Percentiles rank a stretch among this genome's conserved stretches.
Evolutionary conservation across 2,329 filamentous ascomycete genomes (phyloP).

Genomic region (Aspergillus viridinutans): DNA sequence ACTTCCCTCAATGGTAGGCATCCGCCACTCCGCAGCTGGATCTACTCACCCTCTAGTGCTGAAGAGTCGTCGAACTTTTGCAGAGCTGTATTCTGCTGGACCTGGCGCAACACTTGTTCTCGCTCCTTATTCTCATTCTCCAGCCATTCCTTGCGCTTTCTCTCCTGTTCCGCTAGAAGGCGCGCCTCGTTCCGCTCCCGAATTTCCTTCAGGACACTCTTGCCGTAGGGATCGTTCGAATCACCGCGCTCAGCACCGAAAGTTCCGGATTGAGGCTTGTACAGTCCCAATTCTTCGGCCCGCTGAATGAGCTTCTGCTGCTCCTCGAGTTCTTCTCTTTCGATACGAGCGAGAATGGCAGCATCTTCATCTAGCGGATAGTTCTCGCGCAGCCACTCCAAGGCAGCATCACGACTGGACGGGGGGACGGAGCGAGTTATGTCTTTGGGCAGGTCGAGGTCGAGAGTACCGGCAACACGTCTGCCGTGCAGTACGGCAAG

Average conservation of each 20-base stretch:
- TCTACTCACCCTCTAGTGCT: slow-evolving; percentile 32
- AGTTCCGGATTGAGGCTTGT: slow-evolving; percentile 42
- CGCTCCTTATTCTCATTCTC: slow-evolving; percentile 45
- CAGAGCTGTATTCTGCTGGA: slow-evolving; percentile 33
- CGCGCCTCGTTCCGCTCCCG: slow-evolving; percentile 38
- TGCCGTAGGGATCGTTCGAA: slow-evolving; percentile 40
- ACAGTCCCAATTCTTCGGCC: slow-evolving; percentile 39
- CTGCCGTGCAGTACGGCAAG: slow-evolving; percentile 41
- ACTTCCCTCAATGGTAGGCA: not conserved
- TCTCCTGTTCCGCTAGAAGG: slow-evolving; percentile 42
- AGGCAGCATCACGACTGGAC: slow-evolving; percentile 31
- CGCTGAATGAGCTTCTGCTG: slow-evolving; percentile 34
- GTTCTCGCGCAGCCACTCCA: slow-evolving; percentile 40
- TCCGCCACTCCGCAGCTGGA: not conserved
- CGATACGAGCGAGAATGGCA: slow-evolving; percentile 44
- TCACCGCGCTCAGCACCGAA: slow-evolving; percentile 40
- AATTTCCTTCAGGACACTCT: slow-evolving; percentile 39
- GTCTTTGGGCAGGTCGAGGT: slow-evolving; percentile 40
- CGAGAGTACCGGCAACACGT: slow-evolving; percentile 42
- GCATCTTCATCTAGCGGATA: slow-evolving; percentile 47
- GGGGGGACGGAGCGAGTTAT: slow-evolving; percentile 30
- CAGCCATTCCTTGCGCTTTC: slow-evolving; percentile 50
- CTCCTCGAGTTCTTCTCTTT: slow-evolving; percentile 35
- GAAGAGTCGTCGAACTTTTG: slow-evolving; percentile 33
- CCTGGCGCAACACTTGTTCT: slow-evolving; percentile 28